These are phyloP conservation scores for Leccinum holopus DNA, from an alignment of 1,284 basidiomycete species.

Conservation along the genomic window DNA sequence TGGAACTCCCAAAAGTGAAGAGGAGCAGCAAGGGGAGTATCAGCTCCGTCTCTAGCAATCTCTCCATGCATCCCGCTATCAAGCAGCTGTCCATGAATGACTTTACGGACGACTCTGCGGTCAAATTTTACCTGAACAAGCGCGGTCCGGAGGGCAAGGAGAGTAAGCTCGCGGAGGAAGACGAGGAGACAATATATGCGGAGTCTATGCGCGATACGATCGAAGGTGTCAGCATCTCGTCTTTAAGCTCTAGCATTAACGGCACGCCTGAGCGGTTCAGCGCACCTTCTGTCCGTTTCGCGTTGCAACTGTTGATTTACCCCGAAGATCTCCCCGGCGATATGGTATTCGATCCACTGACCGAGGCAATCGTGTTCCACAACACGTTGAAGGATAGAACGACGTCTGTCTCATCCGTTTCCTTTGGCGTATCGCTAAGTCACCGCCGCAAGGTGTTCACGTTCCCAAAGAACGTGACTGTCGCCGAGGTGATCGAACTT, in stretches of 20 bases:
- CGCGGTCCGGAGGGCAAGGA: conserved; percentile 40
- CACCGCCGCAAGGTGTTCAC: conserved; percentile 76
- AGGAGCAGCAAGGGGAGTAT: conserved; percentile 92
- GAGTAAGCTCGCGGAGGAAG: conserved; percentile 27
- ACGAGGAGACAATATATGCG: conserved; percentile 50
- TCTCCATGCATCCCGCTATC: conserved; percentile 93
- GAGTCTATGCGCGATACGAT: conserved; percentile 36
- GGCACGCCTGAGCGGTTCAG: conserved; percentile 72
- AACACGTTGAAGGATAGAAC: conserved; percentile 58
- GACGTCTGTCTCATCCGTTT: conserved; percentile 41
- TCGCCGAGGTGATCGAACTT: conserved; percentile 93
- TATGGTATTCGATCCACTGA: conserved; percentile 88
- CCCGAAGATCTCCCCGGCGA: conserved; percentile 90
- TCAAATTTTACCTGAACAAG: conserved; percentile 93
- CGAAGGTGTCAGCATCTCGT: conserved; percentile 39
- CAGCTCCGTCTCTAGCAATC: conserved; percentile 85
- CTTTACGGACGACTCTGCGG: conserved; percentile 93
- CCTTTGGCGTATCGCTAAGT: conserved; percentile 56
- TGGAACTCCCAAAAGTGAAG: conserved; percentile 84
- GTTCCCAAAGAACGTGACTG: conserved; percentile 91
- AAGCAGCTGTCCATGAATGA: conserved; percentile 76
- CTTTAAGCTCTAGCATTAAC: conserved; percentile 42
- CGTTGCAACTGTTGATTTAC: conserved; percentile 83
- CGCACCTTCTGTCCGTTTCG: conserved; percentile 79
- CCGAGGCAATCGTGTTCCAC: conserved; percentile 88